Evolutionary conservation across 352 stramenopile genomes (phyloP).

Genomic region (Phytophthora meadii): DNA sequence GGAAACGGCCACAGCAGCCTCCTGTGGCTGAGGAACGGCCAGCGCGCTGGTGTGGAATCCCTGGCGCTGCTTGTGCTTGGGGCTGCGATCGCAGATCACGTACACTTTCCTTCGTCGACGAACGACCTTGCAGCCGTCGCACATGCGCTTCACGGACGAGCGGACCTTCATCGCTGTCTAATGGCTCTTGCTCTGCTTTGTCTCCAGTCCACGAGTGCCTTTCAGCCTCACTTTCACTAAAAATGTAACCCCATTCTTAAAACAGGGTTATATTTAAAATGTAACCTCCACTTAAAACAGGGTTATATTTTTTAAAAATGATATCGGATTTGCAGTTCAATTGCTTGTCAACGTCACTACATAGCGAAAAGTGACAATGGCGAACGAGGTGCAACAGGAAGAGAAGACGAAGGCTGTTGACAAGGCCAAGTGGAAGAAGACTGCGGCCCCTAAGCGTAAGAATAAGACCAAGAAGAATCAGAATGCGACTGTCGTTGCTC

Average conservation of each 20-base stretch:
- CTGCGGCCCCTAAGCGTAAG: constrained; percentile 9
- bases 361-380: background rate
- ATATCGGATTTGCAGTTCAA: constrained; percentile 2
- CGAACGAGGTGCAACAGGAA: background rate
- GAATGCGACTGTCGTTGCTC: background rate
- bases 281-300: no score
- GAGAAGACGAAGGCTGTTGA: background rate
- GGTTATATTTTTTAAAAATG: constrained; percentile 2
- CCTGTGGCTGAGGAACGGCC: constrained; percentile 35
- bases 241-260: background rate
- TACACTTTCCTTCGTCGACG: constrained; percentile 87
- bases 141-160: constrained; percentile 92
- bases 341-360: constrained; percentile 17
- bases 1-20: constrained; percentile 46
- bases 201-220: constrained; percentile 30
- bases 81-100: constrained; percentile 91
- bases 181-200: constrained; percentile 28
- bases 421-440: constrained; percentile 25
- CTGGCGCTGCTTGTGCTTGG: constrained; percentile 94
- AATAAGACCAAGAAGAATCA: constrained; percentile 19
- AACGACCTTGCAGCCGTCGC: constrained; percentile 92
- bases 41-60: constrained; percentile 87
- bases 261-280: no score
- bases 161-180: constrained; percentile 87
- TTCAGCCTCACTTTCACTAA: constrained; percentile 13